Evolutionary conservation across 495 filamentous ascomycete species (phyloP), one percentile per base, ranked within the genome.

Genomic region (Lindgomyces ingoldianus): DNA sequence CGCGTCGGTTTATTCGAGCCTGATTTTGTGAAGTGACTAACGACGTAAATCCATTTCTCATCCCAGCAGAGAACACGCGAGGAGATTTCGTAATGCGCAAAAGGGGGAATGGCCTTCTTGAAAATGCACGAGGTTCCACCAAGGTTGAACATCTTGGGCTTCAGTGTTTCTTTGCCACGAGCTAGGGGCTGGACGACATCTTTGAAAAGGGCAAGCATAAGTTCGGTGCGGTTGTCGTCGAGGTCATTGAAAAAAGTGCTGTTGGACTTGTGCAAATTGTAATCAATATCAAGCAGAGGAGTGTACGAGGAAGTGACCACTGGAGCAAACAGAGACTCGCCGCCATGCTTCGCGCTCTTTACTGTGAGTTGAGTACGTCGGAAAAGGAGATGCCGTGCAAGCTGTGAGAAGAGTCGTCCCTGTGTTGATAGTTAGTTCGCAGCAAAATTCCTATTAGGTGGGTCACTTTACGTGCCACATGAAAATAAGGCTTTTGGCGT

Each of bases 251-350:
- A 89, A 70, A 90, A 90, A 1, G 88, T 89, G 67, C 82, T 85
- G 70, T 91, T 91, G 33, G 82, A 85, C 68, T 91, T 93, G 82
- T 93, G 90, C 41, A 89, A 63, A 78, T 93, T 93, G 76, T 91
- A 88, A 76, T 93, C 90, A 72, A 83, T 84, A 72, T 93, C 90
- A 69, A 83, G 80, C 14, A 89, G 75, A 0, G 83, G 84, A 78
- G 77, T 64, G 49, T 64, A 59, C 10, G 57, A 67, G 25, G 49
- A 60, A 0, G 64, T 67, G 57, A 62, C 21, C 16, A 67, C 57
- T 2, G 64, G 64, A n/a, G 47, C 46, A 42, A 67, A 62, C 18
- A 67, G 48, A 30, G 36, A 22, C 48, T 63, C 59, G 33, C n/a
- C 59, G 59, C 59, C 59, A 29, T 62, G 59, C 11, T 26, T 25